Conservation (phyloP, 805 yeast species). For the Saccharomycopsis microspora region DNA sequence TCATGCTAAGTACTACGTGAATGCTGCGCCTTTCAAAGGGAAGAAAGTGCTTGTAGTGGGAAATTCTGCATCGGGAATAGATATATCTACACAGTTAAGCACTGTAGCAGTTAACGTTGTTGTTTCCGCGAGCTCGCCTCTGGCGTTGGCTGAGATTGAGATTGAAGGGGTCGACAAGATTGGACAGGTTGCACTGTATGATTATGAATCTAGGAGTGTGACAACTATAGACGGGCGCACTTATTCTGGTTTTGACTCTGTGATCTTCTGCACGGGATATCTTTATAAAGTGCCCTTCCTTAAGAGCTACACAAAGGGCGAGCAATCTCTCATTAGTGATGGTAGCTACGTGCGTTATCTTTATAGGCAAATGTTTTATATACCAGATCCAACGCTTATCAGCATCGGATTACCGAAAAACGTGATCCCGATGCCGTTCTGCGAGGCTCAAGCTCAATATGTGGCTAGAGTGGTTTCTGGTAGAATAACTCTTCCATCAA, state of each 20-base stretch:
- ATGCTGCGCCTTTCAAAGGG: slow-evolving; percentile 28
- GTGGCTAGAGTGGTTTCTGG: slow-evolving; percentile 53
- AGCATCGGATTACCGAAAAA: slow-evolving; percentile 52
- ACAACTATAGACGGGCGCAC: too few relatives aligned
- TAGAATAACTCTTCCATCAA: slow-evolving; percentile 37
- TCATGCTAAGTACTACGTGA: slow-evolving; percentile 49
- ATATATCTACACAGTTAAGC: slow-evolving; percentile 42
- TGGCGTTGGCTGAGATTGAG: too few relatives aligned
- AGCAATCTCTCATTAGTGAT: slow-evolving; percentile 23
- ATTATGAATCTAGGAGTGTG: too few relatives aligned
- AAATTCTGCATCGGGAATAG: slow-evolving; percentile 68
- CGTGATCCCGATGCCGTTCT: slow-evolving; percentile 50
- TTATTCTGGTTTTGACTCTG: slow-evolving; percentile 31
- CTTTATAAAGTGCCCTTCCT: slow-evolving; percentile 18
- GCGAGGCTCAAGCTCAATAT: slow-evolving; percentile 55
- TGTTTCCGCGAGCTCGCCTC: too few relatives aligned
- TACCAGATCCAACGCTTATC: slow-evolving; percentile 51
- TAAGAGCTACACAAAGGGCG: neutral
- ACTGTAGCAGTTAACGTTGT: too few relatives aligned
- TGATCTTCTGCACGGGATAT: slow-evolving; percentile 71
- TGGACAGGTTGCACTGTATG: too few relatives aligned
- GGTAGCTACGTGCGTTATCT: slow-evolving; percentile 39
- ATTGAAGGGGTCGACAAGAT: too few relatives aligned
- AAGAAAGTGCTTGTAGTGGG: slow-evolving; percentile 52
- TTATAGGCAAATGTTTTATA: slow-evolving; percentile 49